Percentiles rank a stretch among this genome's conserved stretches.
Evolutionary conservation across 768 basidiomycete genomes (phyloP).

Genomic region (Tylopilus plumbeoviolaceoides): DNA sequence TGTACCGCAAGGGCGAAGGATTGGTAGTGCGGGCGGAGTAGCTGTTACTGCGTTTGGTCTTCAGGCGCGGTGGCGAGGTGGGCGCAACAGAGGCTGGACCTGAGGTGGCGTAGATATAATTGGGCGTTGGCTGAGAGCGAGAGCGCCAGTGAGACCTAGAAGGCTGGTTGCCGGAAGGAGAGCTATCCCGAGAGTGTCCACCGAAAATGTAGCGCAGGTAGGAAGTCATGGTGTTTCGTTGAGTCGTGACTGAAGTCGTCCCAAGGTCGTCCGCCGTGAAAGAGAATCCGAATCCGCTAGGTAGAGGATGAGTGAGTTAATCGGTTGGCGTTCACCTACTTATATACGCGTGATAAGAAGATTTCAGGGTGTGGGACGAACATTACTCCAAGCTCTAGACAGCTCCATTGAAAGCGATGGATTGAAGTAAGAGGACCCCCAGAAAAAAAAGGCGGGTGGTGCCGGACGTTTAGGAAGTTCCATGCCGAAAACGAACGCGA

Average conservation of each 20-base stretch:
- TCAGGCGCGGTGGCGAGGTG: slow-evolving; percentile 34
- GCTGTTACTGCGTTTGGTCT: slow-evolving; percentile 39
- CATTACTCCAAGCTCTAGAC: slow-evolving; percentile 20
- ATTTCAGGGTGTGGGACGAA: slow-evolving; percentile 23
- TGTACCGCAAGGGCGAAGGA: slow-evolving; percentile 41
- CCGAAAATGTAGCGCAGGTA: slow-evolving; percentile 49
- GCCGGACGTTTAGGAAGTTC: slow-evolving; percentile 17
- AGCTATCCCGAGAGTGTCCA: slow-evolving; percentile 26
- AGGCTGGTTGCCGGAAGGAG: slow-evolving; percentile 23
- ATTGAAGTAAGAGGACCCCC: slow-evolving; percentile 35
- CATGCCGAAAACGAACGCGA: slow-evolving; percentile 17
- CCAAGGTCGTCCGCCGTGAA: slow-evolving; percentile 17
- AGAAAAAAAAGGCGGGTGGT: slow-evolving; percentile 22
- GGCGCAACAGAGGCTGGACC: slow-evolving; percentile 28
- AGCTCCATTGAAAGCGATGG: slow-evolving; percentile 15
- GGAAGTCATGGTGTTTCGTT: slow-evolving; percentile 39
- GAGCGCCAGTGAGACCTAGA: slow-evolving; percentile 44
- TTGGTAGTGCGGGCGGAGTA: slow-evolving; percentile 34
- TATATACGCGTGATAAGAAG: slow-evolving; percentile 25
- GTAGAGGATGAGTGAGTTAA: slow-evolving; percentile 7
- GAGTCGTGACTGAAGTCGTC: slow-evolving; percentile 19
- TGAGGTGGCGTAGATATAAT: slow-evolving; percentile 39
- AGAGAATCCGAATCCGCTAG: slow-evolving; percentile 6
- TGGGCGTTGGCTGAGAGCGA: slow-evolving; percentile 36
- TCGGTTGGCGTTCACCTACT: slow-evolving; percentile 4